A percentile compares a stretch with the other conserved stretches of the same genome.
Evolutionary conservation across 2,329 filamentous ascomycete genomes (phyloP).

Genomic region (Trichoderma brevicompactum): DNA sequence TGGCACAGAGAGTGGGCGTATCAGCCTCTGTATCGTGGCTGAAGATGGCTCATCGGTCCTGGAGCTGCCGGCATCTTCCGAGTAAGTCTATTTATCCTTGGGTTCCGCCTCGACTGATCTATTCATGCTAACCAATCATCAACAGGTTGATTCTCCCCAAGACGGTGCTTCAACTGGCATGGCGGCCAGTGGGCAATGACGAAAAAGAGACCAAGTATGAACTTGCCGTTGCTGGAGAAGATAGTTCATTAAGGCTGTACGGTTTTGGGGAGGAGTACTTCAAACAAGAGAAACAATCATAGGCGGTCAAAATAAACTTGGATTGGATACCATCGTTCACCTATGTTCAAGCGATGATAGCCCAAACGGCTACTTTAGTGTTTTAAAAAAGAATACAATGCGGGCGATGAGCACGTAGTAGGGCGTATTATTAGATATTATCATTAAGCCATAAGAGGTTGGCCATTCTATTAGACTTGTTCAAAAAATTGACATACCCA

Average conservation of each 20-base stretch:
- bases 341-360: background rate
- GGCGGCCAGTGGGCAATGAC: slow-evolving; percentile 58
- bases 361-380: background rate
- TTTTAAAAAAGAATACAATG: background rate
- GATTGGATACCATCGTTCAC: background rate
- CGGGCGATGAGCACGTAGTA: background rate
- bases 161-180: slow-evolving; percentile 68
- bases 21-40: slow-evolving; percentile 51
- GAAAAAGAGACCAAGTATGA: slow-evolving; percentile 41
- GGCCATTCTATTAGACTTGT: slow-evolving; percentile 6
- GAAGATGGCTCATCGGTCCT: slow-evolving; percentile 46
- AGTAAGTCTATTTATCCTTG: slow-evolving; percentile 43
- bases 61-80: slow-evolving; percentile 42
- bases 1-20: slow-evolving; percentile 59
- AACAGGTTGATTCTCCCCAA: slow-evolving; percentile 57
- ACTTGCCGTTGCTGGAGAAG: slow-evolving; percentile 62
- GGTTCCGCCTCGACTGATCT: too few relatives aligned
- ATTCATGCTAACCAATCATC: slow-evolving; percentile 29
- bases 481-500: background rate
- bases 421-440: slow-evolving; percentile 8
- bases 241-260: slow-evolving; percentile 64
- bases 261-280: slow-evolving; percentile 40
- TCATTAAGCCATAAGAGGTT: slow-evolving; percentile 24
- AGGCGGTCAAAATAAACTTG: background rate
- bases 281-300: slow-evolving; percentile 9